Base-by-base conservation (phyloP, 1,284 basidiomycete species). In the Gomphus bonarii region DNA sequence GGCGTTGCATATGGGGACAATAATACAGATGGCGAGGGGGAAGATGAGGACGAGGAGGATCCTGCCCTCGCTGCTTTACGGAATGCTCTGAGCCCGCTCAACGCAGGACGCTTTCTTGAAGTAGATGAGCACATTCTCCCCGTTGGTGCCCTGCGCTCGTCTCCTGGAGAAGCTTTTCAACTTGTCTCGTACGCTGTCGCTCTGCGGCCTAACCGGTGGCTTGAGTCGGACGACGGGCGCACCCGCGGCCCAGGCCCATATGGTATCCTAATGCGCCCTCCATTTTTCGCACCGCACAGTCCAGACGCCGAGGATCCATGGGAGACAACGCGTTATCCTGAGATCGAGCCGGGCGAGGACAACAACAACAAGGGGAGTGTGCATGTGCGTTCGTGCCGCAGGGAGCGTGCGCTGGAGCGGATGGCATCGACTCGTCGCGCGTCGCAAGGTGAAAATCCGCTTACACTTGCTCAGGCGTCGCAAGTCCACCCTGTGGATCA, bases 81-180 rank as follows among this genome's bases (percentile, higher is more conserved):
- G 14, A 31, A 35, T 42, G 62, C 62, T 6, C 52, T 63, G 3
- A 61, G 60, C 42, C 59, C 62, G 7, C 25, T 36, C 10, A 54
- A 58, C 46, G 50, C 46, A 10, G 62, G 62, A 25, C 48, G 54
- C 20, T 57, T 54, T 18, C 59, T 62, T 25, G 61, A 62, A 35
- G 47, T 58, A n/a, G 62, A 55, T 20, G 62, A 63, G 44, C 62
- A 63, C 42, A 62, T 63, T 44, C 58, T 63, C 28, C 62, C 62
- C 11, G 44, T 62, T 40, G 61, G 62, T 10, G 61, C 51, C 20
- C 55, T 63, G 9, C 59, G 58, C 9, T 47, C 49, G 18, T 60
- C 62, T 9, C 62, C 61, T 16, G 55, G 44, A 35, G 62, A 62
- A 16, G 58, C 61, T n/a, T 62, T 62, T 53, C 57, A 59, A 51